A percentile compares a stretch with the other conserved stretches of the same genome.
Evolutionary conservation across 2,329 filamentous ascomycete genomes (phyloP).

Genomic region (Aspergillus cejpii): DNA sequence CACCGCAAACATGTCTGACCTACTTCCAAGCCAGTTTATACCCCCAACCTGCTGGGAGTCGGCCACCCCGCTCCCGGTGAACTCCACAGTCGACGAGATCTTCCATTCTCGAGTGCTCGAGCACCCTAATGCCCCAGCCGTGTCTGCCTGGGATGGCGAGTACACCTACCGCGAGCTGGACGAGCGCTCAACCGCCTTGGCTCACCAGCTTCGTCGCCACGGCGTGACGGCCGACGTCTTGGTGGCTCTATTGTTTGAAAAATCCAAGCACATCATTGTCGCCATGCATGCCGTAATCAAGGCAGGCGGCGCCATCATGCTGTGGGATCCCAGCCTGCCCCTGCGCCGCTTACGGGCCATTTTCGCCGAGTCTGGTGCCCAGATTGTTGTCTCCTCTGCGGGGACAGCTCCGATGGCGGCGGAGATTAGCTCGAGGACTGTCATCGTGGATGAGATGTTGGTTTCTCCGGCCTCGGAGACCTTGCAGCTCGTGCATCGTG

Average conservation of each 20-base stretch:
- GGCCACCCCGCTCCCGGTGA: too few relatives aligned
- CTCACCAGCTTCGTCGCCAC: background rate
- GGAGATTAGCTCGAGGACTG: background rate
- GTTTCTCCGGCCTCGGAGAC: background rate
- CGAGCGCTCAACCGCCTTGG: background rate
- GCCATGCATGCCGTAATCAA: background rate
- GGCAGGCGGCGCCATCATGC: background rate
- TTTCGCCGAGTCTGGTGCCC: background rate
- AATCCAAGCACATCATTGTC: background rate
- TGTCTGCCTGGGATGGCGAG: background rate
- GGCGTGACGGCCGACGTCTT: background rate
- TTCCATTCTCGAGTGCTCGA: background rate
- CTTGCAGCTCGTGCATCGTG: background rate
- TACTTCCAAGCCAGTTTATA: too few relatives aligned
- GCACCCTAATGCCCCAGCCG: background rate
- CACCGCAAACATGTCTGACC: too few relatives aligned
- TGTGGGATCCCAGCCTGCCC: background rate
- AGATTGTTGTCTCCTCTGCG: background rate
- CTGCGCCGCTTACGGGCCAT: background rate
- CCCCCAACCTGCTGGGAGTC: too few relatives aligned
- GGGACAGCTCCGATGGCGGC: background rate
- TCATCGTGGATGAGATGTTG: background rate
- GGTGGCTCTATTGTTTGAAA: background rate
- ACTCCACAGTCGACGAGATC: background rate
- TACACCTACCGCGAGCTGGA: conserved; percentile 1